phyloP scores from a whole-genome alignment of 1,284 basidiomycete species.

The Pyrrhoderma lamaoense region DNA sequence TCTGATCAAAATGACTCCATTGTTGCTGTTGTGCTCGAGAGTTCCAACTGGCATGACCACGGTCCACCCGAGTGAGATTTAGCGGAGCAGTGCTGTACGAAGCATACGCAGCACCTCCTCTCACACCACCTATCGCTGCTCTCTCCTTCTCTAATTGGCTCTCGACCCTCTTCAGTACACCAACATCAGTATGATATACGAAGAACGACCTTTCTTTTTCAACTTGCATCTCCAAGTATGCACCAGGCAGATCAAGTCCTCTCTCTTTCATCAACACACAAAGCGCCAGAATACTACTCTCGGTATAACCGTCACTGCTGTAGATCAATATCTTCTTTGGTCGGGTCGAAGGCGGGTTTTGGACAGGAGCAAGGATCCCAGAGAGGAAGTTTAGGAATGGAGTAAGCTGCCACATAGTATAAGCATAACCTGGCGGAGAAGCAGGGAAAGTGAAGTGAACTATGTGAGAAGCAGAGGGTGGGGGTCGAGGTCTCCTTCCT shows the following conservation, averaged over 20 bases:
- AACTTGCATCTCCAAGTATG: constrained; percentile 81
- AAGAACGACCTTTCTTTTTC: constrained; percentile 80
- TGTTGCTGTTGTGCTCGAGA: too few relatives aligned
- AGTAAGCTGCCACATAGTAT: constrained; percentile 14
- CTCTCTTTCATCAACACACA: constrained; percentile 83
- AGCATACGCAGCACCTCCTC: too few relatives aligned
- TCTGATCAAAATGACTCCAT: neutral
- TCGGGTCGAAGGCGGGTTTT: constrained; percentile 31
- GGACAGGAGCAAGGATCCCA: constrained; percentile 19
- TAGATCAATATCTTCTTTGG: constrained; percentile 68
- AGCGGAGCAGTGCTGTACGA: too few relatives aligned
- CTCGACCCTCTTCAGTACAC: constrained; percentile 73
- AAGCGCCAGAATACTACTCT: constrained; percentile 84
- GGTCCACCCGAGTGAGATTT: too few relatives aligned
- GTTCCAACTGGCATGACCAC: too few relatives aligned
- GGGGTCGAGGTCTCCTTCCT: constrained; percentile 40
- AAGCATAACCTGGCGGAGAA: constrained; percentile 20
- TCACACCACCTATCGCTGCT: neutral
- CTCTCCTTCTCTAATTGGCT: constrained; percentile 43
- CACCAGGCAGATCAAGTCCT: constrained; percentile 70
- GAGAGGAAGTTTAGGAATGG: constrained; percentile 22
- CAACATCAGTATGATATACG: constrained; percentile 80
- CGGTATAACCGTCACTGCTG: constrained; percentile 83
- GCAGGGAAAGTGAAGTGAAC: constrained; percentile 39
- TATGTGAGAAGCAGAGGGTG: constrained; percentile 61